Evolutionary conservation across 2,329 filamentous ascomycete species (phyloP).

Genomic region (Clarireedia homoeocarpa): DNA sequence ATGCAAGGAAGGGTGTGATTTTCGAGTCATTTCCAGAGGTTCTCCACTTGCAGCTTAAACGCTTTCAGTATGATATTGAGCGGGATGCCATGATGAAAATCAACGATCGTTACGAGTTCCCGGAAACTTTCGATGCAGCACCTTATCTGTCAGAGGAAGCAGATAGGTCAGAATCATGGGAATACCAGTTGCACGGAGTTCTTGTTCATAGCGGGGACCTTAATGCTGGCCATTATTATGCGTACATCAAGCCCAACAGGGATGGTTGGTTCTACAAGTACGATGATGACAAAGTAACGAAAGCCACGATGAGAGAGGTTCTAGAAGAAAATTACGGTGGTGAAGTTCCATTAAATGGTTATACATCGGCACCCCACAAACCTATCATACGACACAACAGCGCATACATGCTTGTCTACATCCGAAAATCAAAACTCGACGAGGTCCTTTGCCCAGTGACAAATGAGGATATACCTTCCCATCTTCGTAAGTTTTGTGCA

Average conservation of each 20-base stretch:
- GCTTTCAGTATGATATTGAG: constrained; percentile 96
- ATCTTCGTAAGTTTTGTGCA: constrained; percentile 55
- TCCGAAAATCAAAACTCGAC: constrained; percentile 79
- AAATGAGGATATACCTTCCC: constrained; percentile 70
- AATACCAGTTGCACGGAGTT: constrained; percentile 89
- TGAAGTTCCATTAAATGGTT: constrained; percentile 44
- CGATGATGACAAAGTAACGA: constrained; percentile 95
- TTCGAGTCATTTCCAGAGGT: constrained; percentile 94
- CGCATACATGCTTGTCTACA: constrained; percentile 98
- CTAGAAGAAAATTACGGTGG: constrained; percentile 96
- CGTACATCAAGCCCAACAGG: constrained; percentile 88
- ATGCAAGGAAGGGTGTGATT: constrained; percentile 95
- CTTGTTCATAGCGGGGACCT: constrained; percentile 94
- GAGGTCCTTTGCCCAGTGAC: constrained; percentile 69
- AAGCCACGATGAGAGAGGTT: constrained; percentile 82
- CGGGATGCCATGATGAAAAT: constrained; percentile 99
- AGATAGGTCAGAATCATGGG: constrained; percentile 81
- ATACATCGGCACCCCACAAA: constrained; percentile 44
- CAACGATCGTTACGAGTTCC: constrained; percentile 86
- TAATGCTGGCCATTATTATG: constrained; percentile 97
- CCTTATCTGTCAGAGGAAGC: constrained; percentile 83
- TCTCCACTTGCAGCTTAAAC: constrained; percentile 88
- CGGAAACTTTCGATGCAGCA: constrained; percentile 72
- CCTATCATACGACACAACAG: constrained; percentile 64
- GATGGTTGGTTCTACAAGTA: constrained; percentile 95